Percentiles rank a stretch among this genome's conserved stretches.
These are phyloP conservation scores for Piromyces finnis DNA, from an alignment of 192 early-diverging fungal genomes.

Conservation along the genomic window DNA sequence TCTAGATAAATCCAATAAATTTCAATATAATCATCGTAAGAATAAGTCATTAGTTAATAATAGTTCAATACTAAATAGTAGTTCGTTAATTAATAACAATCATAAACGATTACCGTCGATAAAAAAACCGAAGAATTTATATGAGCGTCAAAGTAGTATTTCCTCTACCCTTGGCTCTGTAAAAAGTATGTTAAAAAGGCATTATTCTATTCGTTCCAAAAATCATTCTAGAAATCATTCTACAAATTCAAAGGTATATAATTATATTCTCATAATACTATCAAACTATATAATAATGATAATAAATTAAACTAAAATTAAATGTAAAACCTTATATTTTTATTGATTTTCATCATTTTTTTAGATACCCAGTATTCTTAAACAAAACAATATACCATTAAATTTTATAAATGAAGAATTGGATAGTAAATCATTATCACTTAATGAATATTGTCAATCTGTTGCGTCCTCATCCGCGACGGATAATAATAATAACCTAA, in stretches of 20 bases:
- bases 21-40: neutral
- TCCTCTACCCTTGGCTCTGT: neutral
- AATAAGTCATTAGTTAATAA: neutral
- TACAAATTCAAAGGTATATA: neutral
- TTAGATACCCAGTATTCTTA: neutral
- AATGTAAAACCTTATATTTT: too few relatives aligned
- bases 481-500: neutral
- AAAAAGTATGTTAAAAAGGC: neutral
- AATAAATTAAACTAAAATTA: too few relatives aligned
- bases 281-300: too few relatives aligned
- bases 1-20: neutral
- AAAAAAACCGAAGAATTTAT: neutral
- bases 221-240: neutral
- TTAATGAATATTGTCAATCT: neutral
- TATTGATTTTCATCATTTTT: too few relatives aligned
- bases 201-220: neutral
- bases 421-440: neutral
- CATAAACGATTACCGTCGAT: neutral
- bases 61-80: too few relatives aligned
- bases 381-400: neutral
- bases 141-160: neutral
- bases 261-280: too few relatives aligned
- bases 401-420: neutral
- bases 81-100: too few relatives aligned
- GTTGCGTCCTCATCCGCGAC: neutral